phyloP scores from a whole-genome alignment of 1,139 yeast species.

The Petasospora rhodanensis region DNA sequence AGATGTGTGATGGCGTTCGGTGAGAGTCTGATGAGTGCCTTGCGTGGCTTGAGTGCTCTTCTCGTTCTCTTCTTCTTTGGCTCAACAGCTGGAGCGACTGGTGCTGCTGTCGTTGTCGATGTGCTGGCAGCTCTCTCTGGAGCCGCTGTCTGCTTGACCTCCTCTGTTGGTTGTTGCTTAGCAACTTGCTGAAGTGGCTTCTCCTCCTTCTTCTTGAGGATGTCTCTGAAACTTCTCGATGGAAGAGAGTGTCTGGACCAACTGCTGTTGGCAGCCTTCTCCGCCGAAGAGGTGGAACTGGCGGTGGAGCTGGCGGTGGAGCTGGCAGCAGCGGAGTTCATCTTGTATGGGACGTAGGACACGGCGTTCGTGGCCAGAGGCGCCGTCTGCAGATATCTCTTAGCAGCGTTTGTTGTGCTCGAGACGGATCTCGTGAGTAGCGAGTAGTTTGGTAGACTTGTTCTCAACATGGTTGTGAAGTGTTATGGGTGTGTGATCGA shows the following conservation, averaged over 20 bases:
- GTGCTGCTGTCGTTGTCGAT: conserved; percentile 1
- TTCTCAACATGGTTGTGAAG: conserved; percentile 13
- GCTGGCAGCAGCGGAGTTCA: conserved; percentile 3
- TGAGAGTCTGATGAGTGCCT: conserved; percentile 79
- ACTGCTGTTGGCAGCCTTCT: too few species aligned
- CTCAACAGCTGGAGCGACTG: conserved; percentile 2
- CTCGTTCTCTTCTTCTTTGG: conserved; percentile 42
- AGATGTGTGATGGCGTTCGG: conserved; percentile 73
- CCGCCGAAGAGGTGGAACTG: too few species aligned
- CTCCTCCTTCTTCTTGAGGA: conserved; percentile 19
- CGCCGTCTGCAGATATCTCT: conserved; percentile 20
- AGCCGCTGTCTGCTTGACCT: not conserved
- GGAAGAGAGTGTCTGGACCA: conserved; percentile 26
- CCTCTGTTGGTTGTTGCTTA: conserved; percentile 4
- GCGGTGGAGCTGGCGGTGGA: too few species aligned
- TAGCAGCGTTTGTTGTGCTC: conserved; percentile 14
- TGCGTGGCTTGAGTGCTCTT: conserved; percentile 75
- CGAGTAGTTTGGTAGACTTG: conserved; percentile 3
- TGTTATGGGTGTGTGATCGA: too few species aligned
- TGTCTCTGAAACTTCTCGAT: conserved; percentile 24
- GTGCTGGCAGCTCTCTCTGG: conserved; percentile 2
- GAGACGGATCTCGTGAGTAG: conserved; percentile 13
- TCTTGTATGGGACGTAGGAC: conserved; percentile 18
- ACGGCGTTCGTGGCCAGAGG: conserved; percentile 17
- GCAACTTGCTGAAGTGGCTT: too few species aligned